Percentiles rank a stretch among this genome's conserved stretches.
Conservation (phyloP, 352 stramenopile genomes). For the Globisporangium splendens region DNA sequence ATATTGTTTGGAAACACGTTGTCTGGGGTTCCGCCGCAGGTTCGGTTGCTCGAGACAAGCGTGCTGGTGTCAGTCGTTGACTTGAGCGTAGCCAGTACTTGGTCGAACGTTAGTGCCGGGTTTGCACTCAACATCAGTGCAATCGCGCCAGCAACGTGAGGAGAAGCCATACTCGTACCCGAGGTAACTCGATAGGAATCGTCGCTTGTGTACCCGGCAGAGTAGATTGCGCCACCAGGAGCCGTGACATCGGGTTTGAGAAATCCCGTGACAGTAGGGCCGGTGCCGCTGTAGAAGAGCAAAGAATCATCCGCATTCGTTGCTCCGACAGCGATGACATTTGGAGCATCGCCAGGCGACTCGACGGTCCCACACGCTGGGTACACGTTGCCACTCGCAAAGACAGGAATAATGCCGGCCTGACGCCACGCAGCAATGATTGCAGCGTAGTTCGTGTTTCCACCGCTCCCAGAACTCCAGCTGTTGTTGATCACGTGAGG, state of each 20-base stretch:
- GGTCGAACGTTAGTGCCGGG: neutral
- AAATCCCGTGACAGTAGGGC: conserved; percentile 13
- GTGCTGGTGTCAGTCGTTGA: conserved; percentile 7
- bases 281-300: conserved; percentile 20
- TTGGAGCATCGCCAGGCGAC: conserved; percentile 23
- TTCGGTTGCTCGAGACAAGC: no score
- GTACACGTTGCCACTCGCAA: conserved; percentile 14
- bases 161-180: conserved; percentile 21
- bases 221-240: conserved; percentile 12
- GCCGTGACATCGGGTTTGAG: conserved; percentile 27
- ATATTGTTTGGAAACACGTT: no score
- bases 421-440: conserved; percentile 17
- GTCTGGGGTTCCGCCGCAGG: conserved; percentile 13
- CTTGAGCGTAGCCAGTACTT: neutral
- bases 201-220: conserved; percentile 2
- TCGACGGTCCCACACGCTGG: conserved; percentile 18
- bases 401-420: conserved; percentile 24
- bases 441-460: conserved; percentile 6
- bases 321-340: conserved; percentile 36
- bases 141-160: conserved; percentile 20
- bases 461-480: conserved; percentile 8
- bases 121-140: conserved; percentile 17
- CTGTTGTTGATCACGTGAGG: conserved; percentile 19
- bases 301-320: conserved; percentile 18
- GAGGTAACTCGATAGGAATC: conserved; percentile 6